Conservation (phyloP, 306 rosid genomes). For the Hylodesmum podocarpum region DNA sequence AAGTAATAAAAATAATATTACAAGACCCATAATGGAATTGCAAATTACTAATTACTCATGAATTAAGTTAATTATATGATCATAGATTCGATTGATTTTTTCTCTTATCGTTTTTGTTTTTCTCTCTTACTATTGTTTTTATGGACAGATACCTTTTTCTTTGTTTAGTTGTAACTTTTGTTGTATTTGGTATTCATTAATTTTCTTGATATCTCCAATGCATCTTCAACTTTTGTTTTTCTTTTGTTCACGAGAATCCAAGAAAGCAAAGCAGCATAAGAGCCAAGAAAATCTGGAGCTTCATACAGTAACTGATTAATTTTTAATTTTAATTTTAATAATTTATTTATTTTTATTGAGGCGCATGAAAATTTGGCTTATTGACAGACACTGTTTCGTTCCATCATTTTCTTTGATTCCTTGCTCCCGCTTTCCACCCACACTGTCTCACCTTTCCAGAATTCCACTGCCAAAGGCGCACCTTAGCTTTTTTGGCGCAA, state of each 20-base stretch:
- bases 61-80: too few species aligned
- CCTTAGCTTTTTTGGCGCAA: conserved; percentile 5
- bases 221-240: not conserved
- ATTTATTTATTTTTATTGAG: not conserved
- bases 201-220: conserved; percentile 3
- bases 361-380: conserved; percentile 38
- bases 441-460: conserved; percentile 13
- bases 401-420: conserved; percentile 54
- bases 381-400: conserved; percentile 27
- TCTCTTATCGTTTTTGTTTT: not conserved
- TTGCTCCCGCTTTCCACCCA: not conserved
- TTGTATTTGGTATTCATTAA: conserved; percentile 1
- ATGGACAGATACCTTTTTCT: not conserved
- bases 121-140: too few species aligned
- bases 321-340: too few species aligned
- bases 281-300: conserved; percentile 39
- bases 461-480: conserved; percentile 4
- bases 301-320: conserved; percentile 14
- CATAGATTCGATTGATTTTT: too few species aligned
- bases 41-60: too few species aligned
- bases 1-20: too few species aligned
- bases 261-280: conserved; percentile 40
- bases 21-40: too few species aligned
- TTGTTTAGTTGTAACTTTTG: conserved; percentile 29
- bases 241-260: conserved; percentile 37